Base-by-base conservation (phyloP, 129 eudicot species). In the Lactuca saligna region DNA sequence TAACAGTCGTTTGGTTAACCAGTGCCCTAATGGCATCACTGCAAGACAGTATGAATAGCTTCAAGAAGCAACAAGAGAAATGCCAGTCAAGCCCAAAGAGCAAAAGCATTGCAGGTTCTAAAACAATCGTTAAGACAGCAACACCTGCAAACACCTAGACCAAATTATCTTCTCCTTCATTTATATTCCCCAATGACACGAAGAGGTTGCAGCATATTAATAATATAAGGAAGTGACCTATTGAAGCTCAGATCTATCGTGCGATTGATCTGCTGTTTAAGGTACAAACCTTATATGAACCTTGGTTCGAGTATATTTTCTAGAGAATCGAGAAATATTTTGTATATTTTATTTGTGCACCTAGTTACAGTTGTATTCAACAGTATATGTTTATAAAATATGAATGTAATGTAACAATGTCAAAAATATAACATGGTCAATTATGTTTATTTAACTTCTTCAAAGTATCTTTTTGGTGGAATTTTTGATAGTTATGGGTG, bases 11-110 rank as follows among this genome's bases (percentile, higher is more conserved):
- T 46, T 46, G 15, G 5, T 46, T 46, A 46, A 8, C 49, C 49
- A 12, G 49, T 42, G 49, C 49, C 15, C 51, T 3, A 50, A 85
- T 88, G 97, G 91, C 81, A 35, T 73, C 86, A 5, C 63, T 83
- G 77, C 63, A 82, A 71, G 96, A 88, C 32, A 82, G 87, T 60
- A 64, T 88, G 71, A 73, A 77, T 9, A 81, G 56, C 63, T 91
- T 91, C 65, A 79, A 84, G 78, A 83, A 82, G 75, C 97, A 91
- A 70, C 97, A 91, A 76, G 96, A 88, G 76, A 91, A 82, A 72
- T 88, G 92, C 61, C 96, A 83, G 68, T 59, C 82, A 4, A 83
- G 85, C 29, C 85, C 87, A 9, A 65, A 75, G 33, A 87, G 81
- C 72, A 25, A 25, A 25, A 83, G 81, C 54, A 25, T 25, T 25